These are phyloP conservation scores for Penicillium malachiteum DNA, from an alignment of 495 filamentous ascomycete genomes.

Conservation along the genomic window DNA sequence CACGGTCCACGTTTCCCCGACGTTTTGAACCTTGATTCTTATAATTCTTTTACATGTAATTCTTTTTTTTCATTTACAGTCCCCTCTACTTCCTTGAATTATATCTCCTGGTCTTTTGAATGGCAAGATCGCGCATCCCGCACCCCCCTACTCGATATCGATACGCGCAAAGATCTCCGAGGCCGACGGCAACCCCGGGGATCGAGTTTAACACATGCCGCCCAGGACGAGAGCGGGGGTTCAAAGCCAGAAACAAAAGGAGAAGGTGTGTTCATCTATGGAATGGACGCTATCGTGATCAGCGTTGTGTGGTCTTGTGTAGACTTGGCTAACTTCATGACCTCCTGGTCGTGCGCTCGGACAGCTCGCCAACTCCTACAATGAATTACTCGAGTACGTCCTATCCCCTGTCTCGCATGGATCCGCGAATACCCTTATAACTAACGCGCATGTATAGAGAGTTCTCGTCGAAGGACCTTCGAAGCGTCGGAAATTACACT, in stretches of 20 bases:
- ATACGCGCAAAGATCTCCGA: conserved; percentile 30
- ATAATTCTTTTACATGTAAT: neutral
- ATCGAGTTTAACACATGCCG: conserved; percentile 52
- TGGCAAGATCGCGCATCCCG: conserved; percentile 22
- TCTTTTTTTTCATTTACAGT: neutral
- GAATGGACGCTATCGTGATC: no score
- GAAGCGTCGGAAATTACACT: conserved; percentile 90
- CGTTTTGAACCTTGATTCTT: neutral
- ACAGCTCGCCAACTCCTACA: conserved; percentile 94
- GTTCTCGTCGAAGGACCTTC: conserved; percentile 89
- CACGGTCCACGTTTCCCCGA: neutral
- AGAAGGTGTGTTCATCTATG: conserved; percentile 63
- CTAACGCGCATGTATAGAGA: conserved; percentile 58
- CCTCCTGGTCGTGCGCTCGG: conserved; percentile 13
- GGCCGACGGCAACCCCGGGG: conserved; percentile 18
- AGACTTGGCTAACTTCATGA: conserved; percentile 18
- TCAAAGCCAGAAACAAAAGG: conserved; percentile 89
- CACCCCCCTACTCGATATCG: conserved; percentile 16
- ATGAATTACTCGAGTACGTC: conserved; percentile 89
- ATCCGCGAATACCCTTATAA: neutral
- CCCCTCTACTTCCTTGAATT: neutral
- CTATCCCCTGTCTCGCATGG: neutral
- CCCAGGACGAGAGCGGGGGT: conserved; percentile 79
- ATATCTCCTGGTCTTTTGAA: conserved; percentile 18
- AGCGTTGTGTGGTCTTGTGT: no score